These are phyloP conservation scores for Cercospora brassicicola DNA, from an alignment of 2,329 filamentous ascomycete species.

Conservation along the genomic window DNA sequence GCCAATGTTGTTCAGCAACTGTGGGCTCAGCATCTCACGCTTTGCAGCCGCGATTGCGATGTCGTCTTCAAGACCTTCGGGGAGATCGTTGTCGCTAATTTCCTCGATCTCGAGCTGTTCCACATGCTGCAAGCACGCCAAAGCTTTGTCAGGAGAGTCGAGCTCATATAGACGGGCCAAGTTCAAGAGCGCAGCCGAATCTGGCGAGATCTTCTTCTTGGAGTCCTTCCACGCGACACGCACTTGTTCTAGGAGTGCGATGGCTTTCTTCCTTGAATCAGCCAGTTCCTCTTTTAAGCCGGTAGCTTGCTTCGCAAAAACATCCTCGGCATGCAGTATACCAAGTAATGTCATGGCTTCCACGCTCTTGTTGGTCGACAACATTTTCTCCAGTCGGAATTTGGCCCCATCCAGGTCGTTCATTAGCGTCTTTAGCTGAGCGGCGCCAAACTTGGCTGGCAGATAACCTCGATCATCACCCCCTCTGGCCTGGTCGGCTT, in stretches of 20 bases:
- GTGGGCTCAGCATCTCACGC: conserved; percentile 78
- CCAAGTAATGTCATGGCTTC: conserved; percentile 92
- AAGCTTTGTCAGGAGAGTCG: conserved; percentile 82
- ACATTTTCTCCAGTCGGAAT: conserved; percentile 88
- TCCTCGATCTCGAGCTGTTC: conserved; percentile 85
- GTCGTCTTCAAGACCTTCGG: conserved; percentile 43
- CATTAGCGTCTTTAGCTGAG: conserved; percentile 82
- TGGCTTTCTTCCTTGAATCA: conserved; percentile 80
- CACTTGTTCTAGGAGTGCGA: conserved; percentile 78
- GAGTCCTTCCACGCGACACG: conserved; percentile 88
- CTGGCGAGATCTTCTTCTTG: conserved; percentile 77
- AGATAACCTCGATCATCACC: conserved; percentile 88
- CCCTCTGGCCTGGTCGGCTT: conserved; percentile 87
- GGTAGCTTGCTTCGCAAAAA: conserved; percentile 73
- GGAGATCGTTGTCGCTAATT: conserved; percentile 68
- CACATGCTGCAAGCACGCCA: conserved; percentile 88
- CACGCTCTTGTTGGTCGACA: conserved; percentile 63
- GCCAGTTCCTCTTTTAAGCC: conserved; percentile 83
- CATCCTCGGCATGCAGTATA: conserved; percentile 89
- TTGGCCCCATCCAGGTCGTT: conserved; percentile 89
- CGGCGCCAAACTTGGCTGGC: conserved; percentile 90
- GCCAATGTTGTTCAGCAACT: conserved; percentile 94
- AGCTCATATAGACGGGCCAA: conserved; percentile 86
- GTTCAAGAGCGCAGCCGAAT: conserved; percentile 86
- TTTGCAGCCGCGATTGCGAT: conserved; percentile 51